phyloP scores from a whole-genome alignment of 1,139 yeast genomes.

The Taphrina sp. region DNA sequence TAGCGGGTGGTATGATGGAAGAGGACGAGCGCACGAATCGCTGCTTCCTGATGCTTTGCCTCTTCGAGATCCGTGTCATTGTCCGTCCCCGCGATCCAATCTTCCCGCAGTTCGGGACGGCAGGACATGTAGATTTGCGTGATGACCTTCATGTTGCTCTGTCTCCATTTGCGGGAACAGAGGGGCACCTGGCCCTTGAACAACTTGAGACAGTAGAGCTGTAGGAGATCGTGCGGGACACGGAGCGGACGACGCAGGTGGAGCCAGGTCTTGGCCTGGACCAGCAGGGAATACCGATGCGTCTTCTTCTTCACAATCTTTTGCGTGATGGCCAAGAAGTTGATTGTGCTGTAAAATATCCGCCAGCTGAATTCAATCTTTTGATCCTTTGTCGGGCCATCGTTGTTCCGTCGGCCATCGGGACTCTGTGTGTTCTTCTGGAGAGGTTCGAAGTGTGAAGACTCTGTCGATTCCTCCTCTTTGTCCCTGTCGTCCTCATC shows the following conservation, averaged over 20 bases:
- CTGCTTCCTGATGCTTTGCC: slow-evolving; percentile 74
- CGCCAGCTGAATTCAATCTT: slow-evolving; percentile 40
- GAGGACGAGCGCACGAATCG: slow-evolving; percentile 74
- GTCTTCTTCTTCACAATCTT: slow-evolving; percentile 46
- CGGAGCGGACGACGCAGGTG: slow-evolving; percentile 45
- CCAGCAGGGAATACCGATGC: slow-evolving; percentile 47
- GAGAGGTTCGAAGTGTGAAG: not conserved
- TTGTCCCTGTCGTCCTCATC: slow-evolving; percentile 28
- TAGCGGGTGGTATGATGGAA: slow-evolving; percentile 69
- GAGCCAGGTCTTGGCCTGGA: slow-evolving; percentile 48
- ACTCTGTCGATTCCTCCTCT: not conserved
- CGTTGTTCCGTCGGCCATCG: not conserved
- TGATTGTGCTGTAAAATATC: slow-evolving; percentile 44
- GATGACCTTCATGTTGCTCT: slow-evolving; percentile 87
- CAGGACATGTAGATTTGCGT: slow-evolving; percentile 81
- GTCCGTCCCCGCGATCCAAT: slow-evolving; percentile 57
- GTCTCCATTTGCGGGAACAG: slow-evolving; percentile 92
- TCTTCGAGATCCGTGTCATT: slow-evolving; percentile 19
- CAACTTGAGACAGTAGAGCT: slow-evolving; percentile 67
- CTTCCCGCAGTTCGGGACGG: slow-evolving; percentile 69
- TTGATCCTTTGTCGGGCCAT: no score
- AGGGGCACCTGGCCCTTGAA: slow-evolving; percentile 82
- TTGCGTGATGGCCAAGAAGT: slow-evolving; percentile 44
- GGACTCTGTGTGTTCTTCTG: not conserved
- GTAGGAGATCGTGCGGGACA: slow-evolving; percentile 61